Evolutionary conservation across 2,329 filamentous ascomycete species (phyloP).

Genomic region (Fusarium floridanum): DNA sequence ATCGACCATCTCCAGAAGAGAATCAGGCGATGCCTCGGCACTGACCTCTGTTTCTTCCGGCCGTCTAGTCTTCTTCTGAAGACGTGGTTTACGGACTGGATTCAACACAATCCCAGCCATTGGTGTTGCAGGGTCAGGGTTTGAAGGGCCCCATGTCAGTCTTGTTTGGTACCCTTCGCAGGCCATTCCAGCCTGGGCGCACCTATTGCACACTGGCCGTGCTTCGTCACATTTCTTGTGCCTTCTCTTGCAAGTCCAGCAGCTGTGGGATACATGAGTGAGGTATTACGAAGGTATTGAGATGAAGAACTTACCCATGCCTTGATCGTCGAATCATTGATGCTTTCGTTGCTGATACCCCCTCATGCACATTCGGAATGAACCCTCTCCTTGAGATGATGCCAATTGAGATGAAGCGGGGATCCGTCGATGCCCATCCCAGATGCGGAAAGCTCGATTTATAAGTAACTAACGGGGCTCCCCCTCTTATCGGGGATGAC

Average conservation of each 20-base stretch:
- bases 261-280: constrained; percentile 1
- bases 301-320: neutral
- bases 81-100: constrained; percentile 1
- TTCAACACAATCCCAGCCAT: constrained; percentile 16
- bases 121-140: neutral
- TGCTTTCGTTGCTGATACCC: too few species aligned
- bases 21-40: neutral
- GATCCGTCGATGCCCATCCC: neutral
- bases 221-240: constrained; percentile 34
- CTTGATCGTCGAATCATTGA: neutral
- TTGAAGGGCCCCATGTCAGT: constrained; percentile 22
- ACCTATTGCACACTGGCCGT: constrained; percentile 19
- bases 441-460: neutral
- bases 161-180: constrained; percentile 32
- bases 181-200: constrained; percentile 17
- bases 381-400: neutral
- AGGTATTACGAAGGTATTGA: neutral
- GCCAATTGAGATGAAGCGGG: neutral
- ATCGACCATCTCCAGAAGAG: neutral
- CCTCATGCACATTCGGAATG: neutral
- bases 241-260: constrained; percentile 31
- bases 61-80: neutral
- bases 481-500: neutral
- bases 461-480: neutral
- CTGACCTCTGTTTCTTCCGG: neutral